Percentiles rank a stretch among this genome's conserved stretches.
These are phyloP conservation scores for Sextonia rubra DNA, from an alignment of 164 flowering plant genomes.

Conservation along the genomic window DNA sequence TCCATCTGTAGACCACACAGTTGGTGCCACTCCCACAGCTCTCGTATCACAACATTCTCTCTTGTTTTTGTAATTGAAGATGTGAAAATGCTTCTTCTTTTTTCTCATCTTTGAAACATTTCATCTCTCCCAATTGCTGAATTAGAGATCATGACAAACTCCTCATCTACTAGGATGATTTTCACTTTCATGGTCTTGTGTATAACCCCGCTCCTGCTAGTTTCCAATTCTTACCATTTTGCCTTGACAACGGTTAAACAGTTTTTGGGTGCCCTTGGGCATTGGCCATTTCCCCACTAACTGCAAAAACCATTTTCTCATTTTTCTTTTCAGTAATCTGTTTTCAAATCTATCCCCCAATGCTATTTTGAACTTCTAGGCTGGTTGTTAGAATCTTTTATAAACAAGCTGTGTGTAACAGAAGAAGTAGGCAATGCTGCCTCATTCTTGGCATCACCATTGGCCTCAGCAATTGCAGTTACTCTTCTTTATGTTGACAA, in stretches of 20 bases:
- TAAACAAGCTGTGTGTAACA: conserved; percentile 18
- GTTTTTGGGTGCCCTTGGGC: neutral
- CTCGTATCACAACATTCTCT: no score
- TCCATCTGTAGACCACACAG: no score
- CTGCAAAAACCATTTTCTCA: neutral
- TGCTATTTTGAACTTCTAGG: neutral
- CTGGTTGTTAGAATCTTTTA: neutral
- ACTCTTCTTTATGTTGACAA: conserved; percentile 79
- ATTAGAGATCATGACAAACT: neutral
- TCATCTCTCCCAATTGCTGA: neutral
- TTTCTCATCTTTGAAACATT: neutral
- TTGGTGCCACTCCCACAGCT: no score
- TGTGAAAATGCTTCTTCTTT: neutral
- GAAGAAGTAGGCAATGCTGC: conserved; percentile 90
- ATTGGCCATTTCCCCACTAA: neutral
- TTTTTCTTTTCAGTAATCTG: neutral
- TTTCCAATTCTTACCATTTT: neutral
- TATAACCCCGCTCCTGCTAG: neutral
- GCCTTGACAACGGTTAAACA: neutral
- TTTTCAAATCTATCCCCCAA: neutral
- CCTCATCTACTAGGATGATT: neutral
- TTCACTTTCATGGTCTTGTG: neutral
- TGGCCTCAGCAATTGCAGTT: conserved; percentile 88
- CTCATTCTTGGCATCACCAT: conserved; percentile 81
- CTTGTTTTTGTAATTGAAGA: no score